These are phyloP conservation scores for Amanita thiersii DNA, from an alignment of 768 basidiomycete genomes.

Conservation along the genomic window DNA sequence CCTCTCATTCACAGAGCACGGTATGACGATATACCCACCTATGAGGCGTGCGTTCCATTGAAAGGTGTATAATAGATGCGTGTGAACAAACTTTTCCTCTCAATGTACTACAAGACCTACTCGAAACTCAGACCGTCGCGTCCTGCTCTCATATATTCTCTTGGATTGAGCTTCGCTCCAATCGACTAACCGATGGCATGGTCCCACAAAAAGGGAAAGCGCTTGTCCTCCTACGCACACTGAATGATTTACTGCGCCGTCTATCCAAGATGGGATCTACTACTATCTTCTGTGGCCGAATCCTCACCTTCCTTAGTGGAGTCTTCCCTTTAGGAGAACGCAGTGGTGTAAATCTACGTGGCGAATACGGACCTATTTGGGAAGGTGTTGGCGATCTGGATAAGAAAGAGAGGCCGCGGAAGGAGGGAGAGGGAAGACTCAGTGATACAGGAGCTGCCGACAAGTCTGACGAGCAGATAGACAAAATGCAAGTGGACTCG, in stretches of 20 bases:
- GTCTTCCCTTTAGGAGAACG: slow-evolving; percentile 86
- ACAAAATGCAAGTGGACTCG: slow-evolving; percentile 58
- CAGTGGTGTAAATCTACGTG: slow-evolving; percentile 86
- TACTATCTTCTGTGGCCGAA: slow-evolving; percentile 84
- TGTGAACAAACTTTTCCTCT: slow-evolving; percentile 73
- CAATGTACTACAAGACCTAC: slow-evolving; percentile 65
- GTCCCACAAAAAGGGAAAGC: slow-evolving; percentile 86
- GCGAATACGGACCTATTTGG: slow-evolving; percentile 79
- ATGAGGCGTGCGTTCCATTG: background rate
- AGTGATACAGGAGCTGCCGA: slow-evolving; percentile 15
- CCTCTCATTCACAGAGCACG: slow-evolving; percentile 70
- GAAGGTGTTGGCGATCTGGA: slow-evolving; percentile 46
- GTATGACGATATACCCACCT: slow-evolving; percentile 26
- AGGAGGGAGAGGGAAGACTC: slow-evolving; percentile 22
- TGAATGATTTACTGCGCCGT: slow-evolving; percentile 82
- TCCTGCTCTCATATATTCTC: slow-evolving; percentile 85
- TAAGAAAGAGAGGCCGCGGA: slow-evolving; percentile 23
- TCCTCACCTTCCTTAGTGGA: slow-evolving; percentile 77
- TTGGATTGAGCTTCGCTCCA: slow-evolving; percentile 73
- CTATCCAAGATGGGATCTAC: slow-evolving; percentile 82
- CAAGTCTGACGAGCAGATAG: slow-evolving; percentile 23
- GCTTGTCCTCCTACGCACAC: slow-evolving; percentile 70
- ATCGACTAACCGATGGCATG: slow-evolving; percentile 68
- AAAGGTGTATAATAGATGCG: slow-evolving; percentile 40
- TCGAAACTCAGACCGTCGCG: slow-evolving; percentile 78